Evolutionary conservation across 192 early-diverging fungal genomes (phyloP).

Genomic region (Umbelopsis ramanniana): DNA sequence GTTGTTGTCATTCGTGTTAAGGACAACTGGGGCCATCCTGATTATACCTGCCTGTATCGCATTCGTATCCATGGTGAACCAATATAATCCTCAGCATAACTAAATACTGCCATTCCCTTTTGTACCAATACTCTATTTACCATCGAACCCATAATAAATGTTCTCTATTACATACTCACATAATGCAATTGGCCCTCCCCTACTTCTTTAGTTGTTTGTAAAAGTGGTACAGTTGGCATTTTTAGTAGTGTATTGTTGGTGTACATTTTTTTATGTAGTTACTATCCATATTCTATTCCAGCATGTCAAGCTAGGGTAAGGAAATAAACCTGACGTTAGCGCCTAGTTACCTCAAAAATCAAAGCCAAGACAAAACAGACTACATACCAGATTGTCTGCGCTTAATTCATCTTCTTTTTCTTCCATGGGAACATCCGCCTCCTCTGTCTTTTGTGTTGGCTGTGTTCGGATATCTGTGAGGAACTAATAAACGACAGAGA

Average conservation of each 20-base stretch:
- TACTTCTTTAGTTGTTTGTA: neutral
- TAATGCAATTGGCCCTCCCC: neutral
- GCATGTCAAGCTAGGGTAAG: neutral
- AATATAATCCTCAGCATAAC: neutral
- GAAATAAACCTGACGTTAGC: neutral
- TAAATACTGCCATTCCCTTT: neutral
- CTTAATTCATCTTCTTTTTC: conserved; percentile 34
- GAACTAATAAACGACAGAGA: conserved; percentile 26
- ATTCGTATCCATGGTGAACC: conserved; percentile 68
- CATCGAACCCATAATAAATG: neutral
- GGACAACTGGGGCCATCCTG: conserved; percentile 73
- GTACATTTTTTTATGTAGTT: neutral
- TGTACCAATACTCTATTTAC: conserved; percentile 4
- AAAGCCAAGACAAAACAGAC: neutral
- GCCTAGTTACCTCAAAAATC: neutral
- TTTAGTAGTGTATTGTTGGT: neutral
- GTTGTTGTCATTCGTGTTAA: conserved; percentile 61
- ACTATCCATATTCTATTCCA: neutral
- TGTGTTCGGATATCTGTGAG: neutral
- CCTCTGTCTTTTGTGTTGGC: neutral
- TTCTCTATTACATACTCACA: neutral
- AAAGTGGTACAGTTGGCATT: no score
- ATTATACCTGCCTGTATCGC: conserved; percentile 77
- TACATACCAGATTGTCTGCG: conserved; percentile 46
- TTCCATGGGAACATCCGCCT: neutral